Base-by-base conservation (phyloP, 768 basidiomycete species). In the Suillus brevipes region DNA sequence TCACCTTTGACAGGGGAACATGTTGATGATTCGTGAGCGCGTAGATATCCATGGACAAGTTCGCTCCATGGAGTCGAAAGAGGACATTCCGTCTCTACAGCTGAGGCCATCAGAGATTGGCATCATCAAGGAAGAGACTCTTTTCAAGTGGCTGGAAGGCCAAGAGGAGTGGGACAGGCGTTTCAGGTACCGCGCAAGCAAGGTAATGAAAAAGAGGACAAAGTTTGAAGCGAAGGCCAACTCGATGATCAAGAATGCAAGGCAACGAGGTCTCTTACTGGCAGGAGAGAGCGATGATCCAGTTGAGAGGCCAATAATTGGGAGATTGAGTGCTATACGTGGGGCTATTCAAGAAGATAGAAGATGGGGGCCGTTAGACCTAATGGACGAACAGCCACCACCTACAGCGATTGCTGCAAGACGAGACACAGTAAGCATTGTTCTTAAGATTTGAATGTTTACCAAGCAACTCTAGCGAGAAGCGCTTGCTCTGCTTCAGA, bases 41-140 rank as follows among this genome's bases (percentile, higher is more conserved):
- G 88, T 94, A 20, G 82, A 89, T 65, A 81, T 86, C 6, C 75
- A 81, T 36, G 92, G 92, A 0, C 72, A 76, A 8, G 76, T 84
- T 6, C 82, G 92, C 38, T 80, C 85, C 0, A 85, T 94, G 81
- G 92, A 94, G 68, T 79, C 85, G 0, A 74, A 76, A 50, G 78
- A 80, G 12, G 82, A 88, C 9, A 77, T 94, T 7, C 71, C 77
- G 6, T 85, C 83, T 1, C 77, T 93, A 49, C 73, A 79, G 12
- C 72, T 93, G 47, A 80, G 82, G 0, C 77, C 83, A 0, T 78
- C 80, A 14, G 80, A 90, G 65, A 82, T 93, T 45, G 91, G 91
- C 0, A 74, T 89, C 40, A 86, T 94, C 73, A 92, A 90, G 73
- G 92, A 93, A 74, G 85, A 79, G 0, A 88, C 89, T 0, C 86